Evolutionary conservation across 371 early-diverging fungal species (phyloP).

Genomic region (Phascolomyces articulosus): DNA sequence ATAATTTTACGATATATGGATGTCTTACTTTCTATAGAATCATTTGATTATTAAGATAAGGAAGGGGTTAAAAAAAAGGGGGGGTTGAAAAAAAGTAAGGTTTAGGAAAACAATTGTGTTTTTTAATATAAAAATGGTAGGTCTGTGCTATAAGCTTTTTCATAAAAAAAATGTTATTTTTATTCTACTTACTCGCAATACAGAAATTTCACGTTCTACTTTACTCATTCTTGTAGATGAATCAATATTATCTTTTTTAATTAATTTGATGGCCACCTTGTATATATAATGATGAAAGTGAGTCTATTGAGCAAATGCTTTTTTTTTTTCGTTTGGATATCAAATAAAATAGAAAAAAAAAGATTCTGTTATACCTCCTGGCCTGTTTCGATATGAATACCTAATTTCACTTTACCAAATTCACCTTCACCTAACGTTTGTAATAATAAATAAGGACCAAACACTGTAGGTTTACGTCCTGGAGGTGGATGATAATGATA

Average conservation of each 20-base stretch:
- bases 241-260: slow-evolving; percentile 82
- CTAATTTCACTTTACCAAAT: slow-evolving; percentile 98
- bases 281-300: too few relatives aligned
- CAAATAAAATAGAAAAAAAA: background rate
- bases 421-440: slow-evolving; percentile 99
- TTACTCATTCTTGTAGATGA: slow-evolving; percentile 77
- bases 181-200: slow-evolving; percentile 77
- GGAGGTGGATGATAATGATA: slow-evolving; percentile 52
- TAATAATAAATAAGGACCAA: slow-evolving; percentile 93
- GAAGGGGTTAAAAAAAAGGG: too few relatives aligned
- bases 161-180: too few relatives aligned
- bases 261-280: slow-evolving; percentile 83
- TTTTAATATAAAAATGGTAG: too few relatives aligned
- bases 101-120: too few relatives aligned
- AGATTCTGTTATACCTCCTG: slow-evolving; percentile 74
- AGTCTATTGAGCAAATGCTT: too few relatives aligned
- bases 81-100: too few relatives aligned
- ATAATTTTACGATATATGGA: slow-evolving; percentile 91
- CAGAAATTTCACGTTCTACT: slow-evolving; percentile 83
- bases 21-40: slow-evolving; percentile 76
- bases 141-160: too few relatives aligned
- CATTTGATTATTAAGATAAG: too few relatives aligned
- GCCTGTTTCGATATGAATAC: slow-evolving; percentile 89
- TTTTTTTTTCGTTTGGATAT: too few relatives aligned
- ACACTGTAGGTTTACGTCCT: slow-evolving; percentile 62